These are phyloP conservation scores for Cyclotella kingstonii DNA, from an alignment of 108 stramenopile species.

Conservation along the genomic window DNA sequence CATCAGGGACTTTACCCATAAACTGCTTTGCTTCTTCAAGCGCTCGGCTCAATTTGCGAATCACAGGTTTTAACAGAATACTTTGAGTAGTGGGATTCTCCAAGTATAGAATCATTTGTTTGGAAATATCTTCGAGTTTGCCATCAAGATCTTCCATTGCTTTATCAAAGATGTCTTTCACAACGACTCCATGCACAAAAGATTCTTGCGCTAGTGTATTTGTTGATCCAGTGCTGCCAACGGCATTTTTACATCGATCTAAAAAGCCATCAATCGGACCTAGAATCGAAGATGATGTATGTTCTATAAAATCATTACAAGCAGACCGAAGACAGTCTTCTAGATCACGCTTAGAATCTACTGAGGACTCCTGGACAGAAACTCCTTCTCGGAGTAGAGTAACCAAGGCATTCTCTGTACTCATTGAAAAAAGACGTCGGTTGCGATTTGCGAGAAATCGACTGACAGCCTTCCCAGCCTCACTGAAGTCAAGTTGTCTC, in stretches of 20 bases:
- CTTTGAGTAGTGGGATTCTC: conserved; percentile 79
- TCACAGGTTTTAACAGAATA: conserved; percentile 82
- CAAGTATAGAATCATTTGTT: conserved; percentile 78
- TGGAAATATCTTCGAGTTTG: conserved; percentile 47
- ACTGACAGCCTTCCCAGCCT: conserved; percentile 83
- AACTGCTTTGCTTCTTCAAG: conserved; percentile 61
- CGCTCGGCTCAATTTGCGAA: conserved; percentile 66
- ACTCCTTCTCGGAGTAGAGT: conserved; percentile 86
- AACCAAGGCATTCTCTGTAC: conserved; percentile 83
- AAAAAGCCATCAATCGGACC: conserved; percentile 58
- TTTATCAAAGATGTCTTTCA: conserved; percentile 47
- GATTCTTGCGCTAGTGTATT: conserved; percentile 30
- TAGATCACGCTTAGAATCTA: conserved; percentile 88
- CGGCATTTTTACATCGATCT: conserved; percentile 46
- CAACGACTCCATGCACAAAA: conserved; percentile 52
- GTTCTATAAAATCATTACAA: conserved; percentile 88
- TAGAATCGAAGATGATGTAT: conserved; percentile 62
- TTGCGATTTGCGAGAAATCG: conserved; percentile 87
- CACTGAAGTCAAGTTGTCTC: conserved; percentile 87
- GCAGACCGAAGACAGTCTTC: conserved; percentile 84
- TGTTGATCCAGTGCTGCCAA: conserved; percentile 22
- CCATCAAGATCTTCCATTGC: conserved; percentile 51
- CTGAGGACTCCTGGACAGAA: conserved; percentile 78
- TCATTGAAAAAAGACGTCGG: conserved; percentile 85
- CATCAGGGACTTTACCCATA: conserved; percentile 47